Evolutionary conservation across 75 land plant genomes (phyloP).

Genomic region (Adiantum capillusveneris): DNA sequence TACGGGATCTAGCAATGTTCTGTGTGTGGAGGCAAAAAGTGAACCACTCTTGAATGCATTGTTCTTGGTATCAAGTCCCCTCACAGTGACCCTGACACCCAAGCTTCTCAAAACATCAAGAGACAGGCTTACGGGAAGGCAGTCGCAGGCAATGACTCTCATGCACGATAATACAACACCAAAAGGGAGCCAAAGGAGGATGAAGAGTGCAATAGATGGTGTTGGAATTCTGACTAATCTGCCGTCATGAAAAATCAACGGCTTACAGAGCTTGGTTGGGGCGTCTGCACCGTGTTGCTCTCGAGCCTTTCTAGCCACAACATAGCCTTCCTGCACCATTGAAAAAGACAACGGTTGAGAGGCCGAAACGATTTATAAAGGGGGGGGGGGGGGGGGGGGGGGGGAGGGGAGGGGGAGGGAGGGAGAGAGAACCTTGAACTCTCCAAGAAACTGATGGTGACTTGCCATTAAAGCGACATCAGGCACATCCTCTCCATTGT

Average conservation of each 20-base stretch:
- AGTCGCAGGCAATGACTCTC: conserved; percentile 2
- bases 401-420: no score
- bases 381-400: no score
- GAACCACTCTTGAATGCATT: conserved; percentile 4
- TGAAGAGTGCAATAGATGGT: conserved; percentile 14
- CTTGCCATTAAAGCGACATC: no score
- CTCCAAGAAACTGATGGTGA: no score
- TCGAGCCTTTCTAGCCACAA: conserved; percentile 11
- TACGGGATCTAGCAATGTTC: conserved; percentile 22
- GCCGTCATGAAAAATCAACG: conserved; percentile 31
- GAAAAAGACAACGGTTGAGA: background rate
- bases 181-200: conserved; percentile 19
- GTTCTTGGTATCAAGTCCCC: background rate
- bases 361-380: conserved; percentile 1
- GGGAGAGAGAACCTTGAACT: no score
- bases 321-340: conserved; percentile 23
- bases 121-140: conserved; percentile 3
- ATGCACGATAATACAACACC: conserved; percentile 15
- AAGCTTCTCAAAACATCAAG: background rate
- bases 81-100: conserved; percentile 15
- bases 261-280: conserved; percentile 7
- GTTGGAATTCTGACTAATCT: conserved; percentile 24
- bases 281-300: background rate
- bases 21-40: conserved; percentile 26
- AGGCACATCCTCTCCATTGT: no score